phyloP scores from a whole-genome alignment of 495 filamentous ascomycete species.

The Neurospora sp. region DNA sequence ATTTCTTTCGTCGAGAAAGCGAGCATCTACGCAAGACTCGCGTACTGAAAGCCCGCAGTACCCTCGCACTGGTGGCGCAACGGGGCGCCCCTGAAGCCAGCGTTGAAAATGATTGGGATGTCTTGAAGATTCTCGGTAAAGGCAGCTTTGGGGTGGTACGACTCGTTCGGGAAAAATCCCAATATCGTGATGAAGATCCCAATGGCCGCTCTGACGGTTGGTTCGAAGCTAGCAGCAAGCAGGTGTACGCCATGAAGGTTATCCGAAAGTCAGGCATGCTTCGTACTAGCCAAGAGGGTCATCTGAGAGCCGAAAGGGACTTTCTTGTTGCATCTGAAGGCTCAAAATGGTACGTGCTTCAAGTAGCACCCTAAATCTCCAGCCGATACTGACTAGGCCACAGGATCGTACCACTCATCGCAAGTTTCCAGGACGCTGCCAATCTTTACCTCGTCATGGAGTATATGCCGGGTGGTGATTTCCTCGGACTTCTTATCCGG shows the following conservation, averaged over 20 bases:
- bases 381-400: background rate
- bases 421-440: slow-evolving; percentile 76
- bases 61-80: slow-evolving; percentile 25
- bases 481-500: slow-evolving; percentile 74
- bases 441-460: slow-evolving; percentile 93
- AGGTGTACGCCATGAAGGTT: slow-evolving; percentile 91
- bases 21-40: slow-evolving; percentile 67
- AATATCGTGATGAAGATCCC: slow-evolving; percentile 7
- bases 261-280: slow-evolving; percentile 91
- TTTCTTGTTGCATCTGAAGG: slow-evolving; percentile 78
- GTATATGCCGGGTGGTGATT: slow-evolving; percentile 94
- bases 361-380: background rate
- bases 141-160: slow-evolving; percentile 90
- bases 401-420: slow-evolving; percentile 72
- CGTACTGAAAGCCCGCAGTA: slow-evolving; percentile 52
- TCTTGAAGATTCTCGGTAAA: slow-evolving; percentile 79
- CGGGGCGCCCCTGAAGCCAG: slow-evolving; percentile 11
- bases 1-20: slow-evolving; percentile 57
- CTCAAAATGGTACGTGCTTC: slow-evolving; percentile 55
- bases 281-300: slow-evolving; percentile 79
- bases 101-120: slow-evolving; percentile 54
- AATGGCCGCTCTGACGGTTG: slow-evolving; percentile 9
- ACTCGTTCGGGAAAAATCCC: slow-evolving; percentile 58
- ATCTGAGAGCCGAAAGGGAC: slow-evolving; percentile 83
- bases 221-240: slow-evolving; percentile 27